Conservation (phyloP, 495 filamentous ascomycete genomes). For the Lasiosphaeriaceae sp. region DNA sequence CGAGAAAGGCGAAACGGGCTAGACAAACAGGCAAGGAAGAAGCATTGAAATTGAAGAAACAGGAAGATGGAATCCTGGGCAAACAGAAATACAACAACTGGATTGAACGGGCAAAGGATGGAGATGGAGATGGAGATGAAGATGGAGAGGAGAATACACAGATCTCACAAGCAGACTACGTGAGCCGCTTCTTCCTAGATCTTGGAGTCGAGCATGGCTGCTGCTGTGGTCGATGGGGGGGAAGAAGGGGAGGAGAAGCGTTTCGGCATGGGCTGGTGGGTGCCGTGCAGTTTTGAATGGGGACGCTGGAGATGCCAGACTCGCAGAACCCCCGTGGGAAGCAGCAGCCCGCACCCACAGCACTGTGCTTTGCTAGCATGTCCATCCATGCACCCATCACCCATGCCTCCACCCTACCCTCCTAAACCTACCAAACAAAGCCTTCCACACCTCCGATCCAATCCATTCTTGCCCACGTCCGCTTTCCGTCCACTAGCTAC, state of each 20-base stretch:
- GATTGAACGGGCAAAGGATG: conserved; percentile 10
- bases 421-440: background rate
- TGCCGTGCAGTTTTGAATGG: conserved; percentile 45
- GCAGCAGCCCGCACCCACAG: conserved; percentile 2
- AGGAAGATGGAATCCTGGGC: conserved; percentile 3
- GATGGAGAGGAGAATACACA: conserved; percentile 28
- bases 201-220: conserved; percentile 42
- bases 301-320: conserved; percentile 12
- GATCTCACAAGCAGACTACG: conserved; percentile 45
- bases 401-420: background rate
- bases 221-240: conserved; percentile 43
- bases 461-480: no score
- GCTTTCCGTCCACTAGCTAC: no score
- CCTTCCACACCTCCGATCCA: background rate
- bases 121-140: no score
- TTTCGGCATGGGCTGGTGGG: conserved; percentile 33
- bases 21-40: conserved; percentile 28
- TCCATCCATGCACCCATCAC: background rate
- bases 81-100: conserved; percentile 13
- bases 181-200: conserved; percentile 48
- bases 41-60: conserved; percentile 18
- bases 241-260: conserved; percentile 27
- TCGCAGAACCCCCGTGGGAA: conserved; percentile 8
- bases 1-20: conserved; percentile 30
- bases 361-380: background rate